These are phyloP conservation scores for Eimeria brunetti DNA, from an alignment of 169 alveolate species.

Conservation along the genomic window DNA sequence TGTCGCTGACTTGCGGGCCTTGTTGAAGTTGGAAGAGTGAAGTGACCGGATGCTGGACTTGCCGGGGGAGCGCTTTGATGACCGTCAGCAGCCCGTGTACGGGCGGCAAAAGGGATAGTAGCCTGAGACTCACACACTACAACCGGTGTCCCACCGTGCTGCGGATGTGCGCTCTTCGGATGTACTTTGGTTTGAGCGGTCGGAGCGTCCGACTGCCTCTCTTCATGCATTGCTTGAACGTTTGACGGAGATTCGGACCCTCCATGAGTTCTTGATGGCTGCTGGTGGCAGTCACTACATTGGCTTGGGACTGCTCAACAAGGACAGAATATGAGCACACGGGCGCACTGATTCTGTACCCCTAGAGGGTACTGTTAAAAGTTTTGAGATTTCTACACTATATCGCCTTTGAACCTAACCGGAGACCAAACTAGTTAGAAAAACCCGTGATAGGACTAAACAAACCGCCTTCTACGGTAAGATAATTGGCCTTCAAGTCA, in stretches of 20 bases:
- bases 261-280: not conserved
- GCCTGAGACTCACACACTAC: not conserved
- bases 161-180: no score
- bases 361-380: not conserved
- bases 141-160: not conserved
- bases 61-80: not conserved
- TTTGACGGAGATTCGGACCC: not conserved
- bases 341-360: not conserved
- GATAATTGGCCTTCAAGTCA: not conserved
- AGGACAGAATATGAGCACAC: not conserved
- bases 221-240: no score
- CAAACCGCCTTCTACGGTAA: not conserved
- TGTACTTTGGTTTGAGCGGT: not conserved
- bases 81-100: not conserved
- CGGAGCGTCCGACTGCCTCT: not conserved
- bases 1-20: not conserved
- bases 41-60: not conserved
- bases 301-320: constrained; percentile 3
- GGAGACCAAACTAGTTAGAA: not conserved
- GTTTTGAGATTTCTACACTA: no score
- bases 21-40: not conserved
- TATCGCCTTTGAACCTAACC: not conserved
- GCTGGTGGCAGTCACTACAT: not conserved
- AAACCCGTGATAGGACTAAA: not conserved
- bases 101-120: not conserved